These are phyloP conservation scores for Gossypium anomalum DNA, from an alignment of 345 rosid species.

Conservation along the genomic window DNA sequence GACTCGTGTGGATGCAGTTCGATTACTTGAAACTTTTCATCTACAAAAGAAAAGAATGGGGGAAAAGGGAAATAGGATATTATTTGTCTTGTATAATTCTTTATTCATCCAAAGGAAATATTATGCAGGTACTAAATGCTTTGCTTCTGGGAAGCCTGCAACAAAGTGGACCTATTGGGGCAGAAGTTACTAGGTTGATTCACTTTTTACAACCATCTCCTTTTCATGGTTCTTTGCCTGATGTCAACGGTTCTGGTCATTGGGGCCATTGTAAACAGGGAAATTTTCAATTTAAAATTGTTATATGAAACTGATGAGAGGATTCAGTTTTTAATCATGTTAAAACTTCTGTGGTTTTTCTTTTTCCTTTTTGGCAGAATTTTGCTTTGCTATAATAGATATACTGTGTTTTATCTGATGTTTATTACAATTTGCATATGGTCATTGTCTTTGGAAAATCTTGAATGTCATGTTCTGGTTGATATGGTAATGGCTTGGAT, in stretches of 20 bases:
- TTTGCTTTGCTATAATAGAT: neutral
- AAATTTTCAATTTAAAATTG: neutral
- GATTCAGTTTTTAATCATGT: neutral
- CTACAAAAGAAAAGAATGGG: neutral
- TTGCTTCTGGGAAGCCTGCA: slow-evolving; percentile 91
- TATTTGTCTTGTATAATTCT: neutral
- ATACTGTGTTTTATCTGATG: neutral
- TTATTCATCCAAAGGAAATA: neutral
- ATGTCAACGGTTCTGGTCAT: neutral
- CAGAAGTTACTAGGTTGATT: slow-evolving; percentile 63
- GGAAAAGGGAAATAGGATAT: neutral
- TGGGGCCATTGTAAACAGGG: neutral
- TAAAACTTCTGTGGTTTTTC: neutral
- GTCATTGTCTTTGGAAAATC: neutral
- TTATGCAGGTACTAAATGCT: slow-evolving; percentile 66
- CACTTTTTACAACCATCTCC: neutral
- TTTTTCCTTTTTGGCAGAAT: neutral
- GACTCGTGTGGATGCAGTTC: neutral
- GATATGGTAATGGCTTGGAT: too few species aligned
- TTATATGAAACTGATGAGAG: neutral
- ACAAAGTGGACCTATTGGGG: slow-evolving; percentile 97
- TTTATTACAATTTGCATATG: too few species aligned
- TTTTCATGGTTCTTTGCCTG: neutral
- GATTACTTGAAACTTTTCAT: neutral
- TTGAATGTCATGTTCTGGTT: neutral